Conservation (phyloP, 306 rosid species). For the Herpetospermum pedunculosum region DNA sequence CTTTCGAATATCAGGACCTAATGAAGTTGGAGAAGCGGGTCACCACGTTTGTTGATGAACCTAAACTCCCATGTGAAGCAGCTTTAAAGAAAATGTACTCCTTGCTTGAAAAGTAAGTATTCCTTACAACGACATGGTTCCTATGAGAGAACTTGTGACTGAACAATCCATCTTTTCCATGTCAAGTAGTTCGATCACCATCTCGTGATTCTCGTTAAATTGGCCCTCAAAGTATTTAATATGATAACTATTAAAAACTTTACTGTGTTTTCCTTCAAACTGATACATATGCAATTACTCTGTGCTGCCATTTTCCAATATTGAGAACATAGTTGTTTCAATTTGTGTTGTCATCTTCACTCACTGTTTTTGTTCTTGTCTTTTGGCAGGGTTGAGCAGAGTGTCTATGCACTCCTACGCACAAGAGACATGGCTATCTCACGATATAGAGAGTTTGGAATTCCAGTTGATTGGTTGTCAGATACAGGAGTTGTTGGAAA, state of each 20-base stretch:
- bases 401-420: constrained; percentile 79
- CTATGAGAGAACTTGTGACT: neutral
- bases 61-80: constrained; percentile 65
- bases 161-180: no score
- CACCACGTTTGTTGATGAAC: constrained; percentile 77
- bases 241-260: neutral
- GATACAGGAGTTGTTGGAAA: constrained; percentile 98
- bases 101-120: constrained; percentile 82
- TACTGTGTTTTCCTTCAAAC: neutral
- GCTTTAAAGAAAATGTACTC: constrained; percentile 96
- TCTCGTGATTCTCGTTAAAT: no score
- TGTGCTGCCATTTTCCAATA: neutral
- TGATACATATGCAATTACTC: neutral
- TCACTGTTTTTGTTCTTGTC: neutral
- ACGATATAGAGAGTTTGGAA: constrained; percentile 82
- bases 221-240: neutral
- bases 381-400: constrained; percentile 68
- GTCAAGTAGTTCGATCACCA: no score
- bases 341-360: neutral
- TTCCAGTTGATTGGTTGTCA: constrained; percentile 77
- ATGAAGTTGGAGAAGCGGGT: constrained; percentile 77
- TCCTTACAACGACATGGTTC: neutral
- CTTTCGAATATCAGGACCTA: constrained; percentile 91
- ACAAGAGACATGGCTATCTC: constrained; percentile 97
- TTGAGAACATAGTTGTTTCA: neutral